Evolutionary conservation across 2,329 filamentous ascomycete genomes (phyloP).

Genomic region (Beauveria scarabaeidicola): DNA sequence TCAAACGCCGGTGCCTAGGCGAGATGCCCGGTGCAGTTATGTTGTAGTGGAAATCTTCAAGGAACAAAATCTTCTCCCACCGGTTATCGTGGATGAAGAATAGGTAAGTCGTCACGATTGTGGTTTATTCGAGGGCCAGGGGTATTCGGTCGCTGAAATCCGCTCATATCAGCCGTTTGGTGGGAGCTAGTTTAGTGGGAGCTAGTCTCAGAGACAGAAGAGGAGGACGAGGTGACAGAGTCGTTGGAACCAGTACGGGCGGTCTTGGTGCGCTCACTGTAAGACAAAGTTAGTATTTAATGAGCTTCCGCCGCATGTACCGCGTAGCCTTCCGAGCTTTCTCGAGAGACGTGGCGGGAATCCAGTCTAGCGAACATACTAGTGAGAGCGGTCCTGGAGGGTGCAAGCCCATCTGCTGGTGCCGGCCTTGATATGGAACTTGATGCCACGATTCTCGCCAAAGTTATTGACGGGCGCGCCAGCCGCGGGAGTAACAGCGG

Average conservation of each 20-base stretch:
- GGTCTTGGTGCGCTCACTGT: slow-evolving; percentile 33
- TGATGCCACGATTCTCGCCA: slow-evolving; percentile 33
- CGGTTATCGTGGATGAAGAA: background rate
- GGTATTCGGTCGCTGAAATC: background rate
- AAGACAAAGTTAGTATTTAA: slow-evolving; percentile 14
- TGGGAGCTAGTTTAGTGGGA: slow-evolving; percentile 7
- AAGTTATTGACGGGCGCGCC: slow-evolving; percentile 14
- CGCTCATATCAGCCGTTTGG: background rate
- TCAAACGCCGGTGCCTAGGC: background rate
- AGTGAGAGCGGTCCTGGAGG: slow-evolving; percentile 34
- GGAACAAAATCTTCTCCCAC: background rate
- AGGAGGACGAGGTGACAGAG: slow-evolving; percentile 24
- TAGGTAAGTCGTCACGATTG: background rate
- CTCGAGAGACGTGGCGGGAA: background rate
- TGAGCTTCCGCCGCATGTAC: background rate
- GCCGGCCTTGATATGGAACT: slow-evolving; percentile 39
- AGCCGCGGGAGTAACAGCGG: slow-evolving; percentile 15
- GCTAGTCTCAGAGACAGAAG: slow-evolving; percentile 13
- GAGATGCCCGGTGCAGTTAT: background rate
- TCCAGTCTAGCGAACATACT: slow-evolving; percentile 27
- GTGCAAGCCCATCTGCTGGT: slow-evolving; percentile 31
- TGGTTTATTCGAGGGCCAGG: background rate
- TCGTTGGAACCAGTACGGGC: slow-evolving; percentile 27
- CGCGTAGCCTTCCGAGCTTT: background rate
- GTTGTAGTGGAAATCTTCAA: background rate